Evolutionary conservation across 2,329 filamentous ascomycete species (phyloP).

Genomic region (Mycocentrospora acerina): DNA sequence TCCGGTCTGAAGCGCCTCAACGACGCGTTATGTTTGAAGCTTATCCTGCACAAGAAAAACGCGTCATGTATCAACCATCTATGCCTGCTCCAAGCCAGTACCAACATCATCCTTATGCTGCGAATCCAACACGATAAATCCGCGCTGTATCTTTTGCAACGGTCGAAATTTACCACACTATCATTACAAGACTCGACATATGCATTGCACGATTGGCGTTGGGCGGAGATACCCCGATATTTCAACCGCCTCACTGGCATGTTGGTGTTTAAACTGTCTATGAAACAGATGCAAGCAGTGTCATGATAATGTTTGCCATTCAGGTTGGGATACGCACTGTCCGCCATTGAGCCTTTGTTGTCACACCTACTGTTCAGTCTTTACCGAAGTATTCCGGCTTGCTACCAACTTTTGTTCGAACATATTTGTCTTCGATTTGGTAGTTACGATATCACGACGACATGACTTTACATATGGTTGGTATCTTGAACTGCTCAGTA

Average conservation of each 20-base stretch:
- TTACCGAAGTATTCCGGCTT: too few species aligned
- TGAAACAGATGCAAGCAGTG: too few species aligned
- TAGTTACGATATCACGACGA: too few species aligned
- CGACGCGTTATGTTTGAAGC: slow-evolving; percentile 42
- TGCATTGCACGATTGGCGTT: slow-evolving; percentile 39
- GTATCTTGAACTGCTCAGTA: too few species aligned
- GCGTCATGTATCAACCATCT: slow-evolving; percentile 21
- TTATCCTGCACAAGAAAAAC: slow-evolving; percentile 28
- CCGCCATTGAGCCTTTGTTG: too few species aligned
- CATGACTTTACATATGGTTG: too few species aligned
- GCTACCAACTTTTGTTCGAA: too few species aligned
- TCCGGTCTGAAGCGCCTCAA: slow-evolving; percentile 31
- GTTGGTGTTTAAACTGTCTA: slow-evolving; percentile 2
- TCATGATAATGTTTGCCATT: too few species aligned
- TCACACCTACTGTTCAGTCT: too few species aligned
- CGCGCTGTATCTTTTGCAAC: neutral
- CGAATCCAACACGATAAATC: slow-evolving; percentile 28
- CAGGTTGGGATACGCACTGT: too few species aligned
- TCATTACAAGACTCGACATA: slow-evolving; percentile 19
- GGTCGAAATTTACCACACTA: slow-evolving; percentile 5
- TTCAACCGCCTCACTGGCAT: slow-evolving; percentile 20
- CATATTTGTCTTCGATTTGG: too few species aligned
- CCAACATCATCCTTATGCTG: slow-evolving; percentile 28
- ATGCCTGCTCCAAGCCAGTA: slow-evolving; percentile 26
- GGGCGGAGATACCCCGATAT: slow-evolving; percentile 32